Evolutionary conservation across 1,284 basidiomycete species (phyloP).

Genomic region (Leccinum laetum): DNA sequence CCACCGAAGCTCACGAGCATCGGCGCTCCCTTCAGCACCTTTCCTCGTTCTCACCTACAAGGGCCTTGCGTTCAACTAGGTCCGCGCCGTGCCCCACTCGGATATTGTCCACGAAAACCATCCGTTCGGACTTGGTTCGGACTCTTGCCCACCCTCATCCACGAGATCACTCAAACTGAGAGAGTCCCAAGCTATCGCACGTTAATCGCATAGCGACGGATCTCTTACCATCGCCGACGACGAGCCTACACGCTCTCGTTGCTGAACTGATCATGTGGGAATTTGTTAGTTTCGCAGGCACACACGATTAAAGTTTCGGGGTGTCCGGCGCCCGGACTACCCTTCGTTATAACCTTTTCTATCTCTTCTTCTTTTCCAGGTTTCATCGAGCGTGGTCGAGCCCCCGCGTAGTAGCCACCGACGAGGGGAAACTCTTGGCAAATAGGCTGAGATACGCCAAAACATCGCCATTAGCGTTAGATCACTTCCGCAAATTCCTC

Average conservation of each 20-base stretch:
- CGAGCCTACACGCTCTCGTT: too few relatives aligned
- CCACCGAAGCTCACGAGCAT: too few relatives aligned
- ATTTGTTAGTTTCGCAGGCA: too few relatives aligned
- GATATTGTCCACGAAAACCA: conserved; percentile 8
- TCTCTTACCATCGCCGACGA: conserved; percentile 17
- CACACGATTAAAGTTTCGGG: too few relatives aligned
- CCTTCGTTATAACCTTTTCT: background rate
- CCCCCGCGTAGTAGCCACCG: conserved; percentile 25
- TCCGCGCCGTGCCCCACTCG: conserved; percentile 28
- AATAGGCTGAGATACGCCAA: conserved; percentile 22
- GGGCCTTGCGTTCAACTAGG: conserved; percentile 25
- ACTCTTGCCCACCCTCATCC: conserved; percentile 31
- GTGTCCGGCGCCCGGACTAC: too few relatives aligned
- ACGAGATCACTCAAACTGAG: conserved; percentile 23
- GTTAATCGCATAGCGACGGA: conserved; percentile 28
- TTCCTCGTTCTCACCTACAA: conserved; percentile 19
- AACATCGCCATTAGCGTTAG: conserved; percentile 19
- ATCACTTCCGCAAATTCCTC: conserved; percentile 19
- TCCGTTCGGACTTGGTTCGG: too few relatives aligned
- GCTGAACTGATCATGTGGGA: too few relatives aligned
- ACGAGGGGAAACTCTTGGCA: conserved; percentile 22
- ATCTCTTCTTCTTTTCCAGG: conserved; percentile 7
- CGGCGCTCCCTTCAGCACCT: too few relatives aligned
- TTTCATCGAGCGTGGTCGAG: conserved; percentile 26
- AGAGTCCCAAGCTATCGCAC: conserved; percentile 26